A percentile compares a stretch with the other conserved stretches of the same genome.
These are phyloP conservation scores for Tetrapisispora arboricola DNA, from an alignment of 805 yeast species.

Conservation along the genomic window DNA sequence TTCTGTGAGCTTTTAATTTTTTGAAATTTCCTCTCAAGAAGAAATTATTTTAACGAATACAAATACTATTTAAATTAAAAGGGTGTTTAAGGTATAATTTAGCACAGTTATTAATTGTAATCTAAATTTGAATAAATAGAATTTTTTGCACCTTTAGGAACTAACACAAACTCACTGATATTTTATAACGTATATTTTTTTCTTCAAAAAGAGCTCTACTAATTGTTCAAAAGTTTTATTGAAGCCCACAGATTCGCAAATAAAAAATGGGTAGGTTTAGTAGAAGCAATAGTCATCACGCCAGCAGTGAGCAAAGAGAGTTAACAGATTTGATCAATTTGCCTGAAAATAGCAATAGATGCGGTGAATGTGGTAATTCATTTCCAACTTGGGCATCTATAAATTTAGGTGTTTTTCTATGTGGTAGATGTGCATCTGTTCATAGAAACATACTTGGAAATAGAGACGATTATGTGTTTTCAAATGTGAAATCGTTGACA, in stretches of 20 bases:
- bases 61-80: too few relatives aligned
- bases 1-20: too few relatives aligned
- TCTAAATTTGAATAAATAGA: too few relatives aligned
- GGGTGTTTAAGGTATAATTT: too few relatives aligned
- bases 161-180: too few relatives aligned
- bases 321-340: constrained; percentile 51
- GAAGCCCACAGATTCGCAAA: too few relatives aligned
- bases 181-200: too few relatives aligned
- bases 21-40: too few relatives aligned
- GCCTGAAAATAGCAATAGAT: constrained; percentile 51
- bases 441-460: constrained; percentile 54
- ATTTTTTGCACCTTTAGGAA: too few relatives aligned
- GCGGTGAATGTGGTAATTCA: constrained; percentile 67
- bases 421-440: constrained; percentile 77
- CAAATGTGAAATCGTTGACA: constrained; percentile 61
- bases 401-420: constrained; percentile 56
- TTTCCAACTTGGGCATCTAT: constrained; percentile 43
- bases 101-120: too few relatives aligned
- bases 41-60: too few relatives aligned
- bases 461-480: constrained; percentile 34
- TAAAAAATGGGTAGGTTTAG: constrained; percentile 3
- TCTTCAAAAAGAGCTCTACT: background rate
- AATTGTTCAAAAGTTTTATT: background rate
- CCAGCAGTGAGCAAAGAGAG: constrained; percentile 19
- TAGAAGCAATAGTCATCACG: background rate